phyloP scores from a whole-genome alignment of 208 protist species.

The Wallacemonas sp. region DNA sequence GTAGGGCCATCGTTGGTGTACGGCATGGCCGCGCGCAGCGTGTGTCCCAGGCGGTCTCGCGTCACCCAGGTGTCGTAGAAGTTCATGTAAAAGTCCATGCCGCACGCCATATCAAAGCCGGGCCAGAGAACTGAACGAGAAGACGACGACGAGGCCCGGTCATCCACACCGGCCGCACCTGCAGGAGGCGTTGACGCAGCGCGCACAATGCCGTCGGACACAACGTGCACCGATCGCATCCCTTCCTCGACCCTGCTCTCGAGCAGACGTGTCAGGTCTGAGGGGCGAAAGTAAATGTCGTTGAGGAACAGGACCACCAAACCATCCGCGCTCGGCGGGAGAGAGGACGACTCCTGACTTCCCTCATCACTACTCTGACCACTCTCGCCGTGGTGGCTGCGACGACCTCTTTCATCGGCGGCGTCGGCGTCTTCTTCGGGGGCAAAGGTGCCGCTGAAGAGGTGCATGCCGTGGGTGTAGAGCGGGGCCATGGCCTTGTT shows the following conservation, averaged over 20 bases:
- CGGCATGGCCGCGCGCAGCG: constrained; percentile 40
- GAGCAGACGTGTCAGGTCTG: constrained; percentile 62
- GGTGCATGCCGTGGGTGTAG: constrained; percentile 49
- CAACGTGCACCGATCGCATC: constrained; percentile 11
- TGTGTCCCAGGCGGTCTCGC: constrained; percentile 43
- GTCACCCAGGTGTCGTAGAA: constrained; percentile 82
- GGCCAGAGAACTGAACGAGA: neutral
- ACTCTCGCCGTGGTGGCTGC: too few species aligned
- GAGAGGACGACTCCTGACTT: neutral
- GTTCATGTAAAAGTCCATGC: constrained; percentile 79
- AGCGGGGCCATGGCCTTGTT: constrained; percentile 76
- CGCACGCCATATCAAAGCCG: constrained; percentile 81
- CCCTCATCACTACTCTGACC: neutral
- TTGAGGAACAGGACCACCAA: constrained; percentile 83
- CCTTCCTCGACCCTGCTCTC: constrained; percentile 48
- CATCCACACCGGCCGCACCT: neutral
- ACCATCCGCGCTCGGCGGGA: constrained; percentile 21
- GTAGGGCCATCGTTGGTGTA: constrained; percentile 54
- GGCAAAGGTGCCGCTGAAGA: constrained; percentile 25
- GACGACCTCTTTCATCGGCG: neutral
- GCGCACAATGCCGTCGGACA: constrained; percentile 30
- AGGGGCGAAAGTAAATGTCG: constrained; percentile 71
- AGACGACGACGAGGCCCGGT: neutral
- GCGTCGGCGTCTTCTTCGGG: neutral
- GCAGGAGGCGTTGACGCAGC: neutral